These are phyloP conservation scores for Gonapodya sp. DNA, from an alignment of 192 early-diverging fungal species.

Conservation along the genomic window DNA sequence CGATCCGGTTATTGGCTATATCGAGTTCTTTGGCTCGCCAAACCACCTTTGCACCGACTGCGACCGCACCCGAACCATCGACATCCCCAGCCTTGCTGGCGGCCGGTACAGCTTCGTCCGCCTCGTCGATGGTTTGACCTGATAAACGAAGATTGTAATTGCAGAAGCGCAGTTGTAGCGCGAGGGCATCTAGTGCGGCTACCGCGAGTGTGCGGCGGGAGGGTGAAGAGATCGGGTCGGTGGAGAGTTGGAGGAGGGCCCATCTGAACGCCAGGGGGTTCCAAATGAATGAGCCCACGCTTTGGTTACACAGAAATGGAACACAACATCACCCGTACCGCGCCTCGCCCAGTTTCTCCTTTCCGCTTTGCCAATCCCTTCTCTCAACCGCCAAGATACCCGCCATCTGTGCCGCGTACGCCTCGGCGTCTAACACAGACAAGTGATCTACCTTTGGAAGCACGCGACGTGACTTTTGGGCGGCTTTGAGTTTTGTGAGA, in stretches of 20 bases:
- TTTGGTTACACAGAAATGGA: constrained; percentile 11
- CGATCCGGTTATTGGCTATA: not conserved
- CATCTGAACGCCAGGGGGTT: too few species aligned
- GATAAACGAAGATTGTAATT: constrained; percentile 52
- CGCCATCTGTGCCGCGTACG: constrained; percentile 57
- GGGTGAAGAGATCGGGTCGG: too few species aligned
- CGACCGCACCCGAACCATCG: too few species aligned
- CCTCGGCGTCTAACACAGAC: constrained; percentile 22
- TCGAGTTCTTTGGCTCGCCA: not conserved
- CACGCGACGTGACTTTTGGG: constrained; percentile 30
- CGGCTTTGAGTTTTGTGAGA: constrained; percentile 32
- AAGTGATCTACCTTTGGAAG: constrained; percentile 24
- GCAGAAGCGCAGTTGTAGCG: constrained; percentile 73
- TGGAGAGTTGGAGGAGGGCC: too few species aligned
- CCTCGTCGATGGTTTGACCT: not conserved
- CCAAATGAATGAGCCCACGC: constrained; percentile 48
- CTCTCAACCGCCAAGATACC: constrained; percentile 59
- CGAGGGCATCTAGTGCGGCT: constrained; percentile 59
- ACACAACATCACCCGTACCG: constrained; percentile 14
- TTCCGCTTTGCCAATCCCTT: constrained; percentile 54
- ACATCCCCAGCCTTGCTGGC: too few species aligned
- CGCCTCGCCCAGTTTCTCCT: constrained; percentile 47
- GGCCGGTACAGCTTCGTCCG: too few species aligned
- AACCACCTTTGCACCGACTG: not conserved
- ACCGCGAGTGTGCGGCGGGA: constrained; percentile 41